phyloP scores from a whole-genome alignment of 2,329 filamentous ascomycete genomes.

The Alternaria viburni region DNA sequence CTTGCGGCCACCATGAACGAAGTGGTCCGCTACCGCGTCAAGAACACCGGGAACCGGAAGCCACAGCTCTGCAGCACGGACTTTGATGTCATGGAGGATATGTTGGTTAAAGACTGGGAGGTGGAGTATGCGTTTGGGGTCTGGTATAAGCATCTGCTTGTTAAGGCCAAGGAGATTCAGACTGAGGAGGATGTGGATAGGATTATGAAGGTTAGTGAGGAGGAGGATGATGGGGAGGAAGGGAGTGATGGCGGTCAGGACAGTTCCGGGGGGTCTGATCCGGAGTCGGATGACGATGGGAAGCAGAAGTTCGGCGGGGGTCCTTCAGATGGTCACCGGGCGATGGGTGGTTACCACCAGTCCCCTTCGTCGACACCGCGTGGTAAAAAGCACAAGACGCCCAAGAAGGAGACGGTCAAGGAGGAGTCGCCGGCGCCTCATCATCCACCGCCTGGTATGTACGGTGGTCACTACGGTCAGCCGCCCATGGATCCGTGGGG shows the following conservation, averaged over 20 bases:
- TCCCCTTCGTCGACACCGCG: neutral
- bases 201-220: conserved; percentile 21
- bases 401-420: neutral
- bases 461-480: neutral
- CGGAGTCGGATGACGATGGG: conserved; percentile 7
- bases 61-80: conserved; percentile 42
- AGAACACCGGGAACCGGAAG: conserved; percentile 40
- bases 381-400: conserved; percentile 10
- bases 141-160: conserved; percentile 41
- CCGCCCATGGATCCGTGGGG: conserved; percentile 7
- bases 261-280: neutral
- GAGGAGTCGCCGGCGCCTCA: neutral
- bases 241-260: conserved; percentile 8
- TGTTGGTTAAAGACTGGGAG: conserved; percentile 34
- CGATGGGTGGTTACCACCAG: conserved; percentile 9
- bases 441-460: neutral
- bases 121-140: conserved; percentile 31
- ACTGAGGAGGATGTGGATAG: conserved; percentile 32
- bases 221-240: conserved; percentile 1
- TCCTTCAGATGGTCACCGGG: conserved; percentile 4
- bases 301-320: conserved; percentile 2
- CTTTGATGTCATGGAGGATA: conserved; percentile 44
- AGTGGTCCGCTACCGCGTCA: conserved; percentile 38
- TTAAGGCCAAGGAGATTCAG: conserved; percentile 16
- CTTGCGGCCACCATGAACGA: conserved; percentile 35